Evolutionary conservation across 2,329 filamentous ascomycete species (phyloP).

Genomic region (Monilinia aucupariae): DNA sequence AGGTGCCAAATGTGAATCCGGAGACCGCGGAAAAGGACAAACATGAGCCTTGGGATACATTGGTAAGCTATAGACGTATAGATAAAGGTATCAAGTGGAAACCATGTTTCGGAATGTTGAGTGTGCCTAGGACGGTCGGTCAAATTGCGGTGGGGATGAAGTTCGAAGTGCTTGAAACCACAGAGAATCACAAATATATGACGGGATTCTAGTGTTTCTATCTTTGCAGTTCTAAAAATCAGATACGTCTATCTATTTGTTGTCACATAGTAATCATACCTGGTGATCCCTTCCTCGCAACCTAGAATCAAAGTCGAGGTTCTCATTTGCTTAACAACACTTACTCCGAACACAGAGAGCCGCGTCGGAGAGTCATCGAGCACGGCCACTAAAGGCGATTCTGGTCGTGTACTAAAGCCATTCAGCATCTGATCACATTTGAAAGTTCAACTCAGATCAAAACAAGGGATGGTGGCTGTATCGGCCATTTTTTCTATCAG

Average conservation of each 20-base stretch:
- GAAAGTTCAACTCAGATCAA: not conserved
- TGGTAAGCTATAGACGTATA: conserved; percentile 53
- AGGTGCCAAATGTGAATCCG: conserved; percentile 65
- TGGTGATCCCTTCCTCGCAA: not conserved
- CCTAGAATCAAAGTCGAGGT: not conserved
- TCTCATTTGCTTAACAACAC: not conserved
- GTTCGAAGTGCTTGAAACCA: conserved; percentile 53
- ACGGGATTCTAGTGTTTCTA: conserved; percentile 25
- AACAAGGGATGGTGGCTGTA: too few relatives aligned
- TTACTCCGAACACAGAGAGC: too few relatives aligned
- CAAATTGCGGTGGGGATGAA: conserved; percentile 52
- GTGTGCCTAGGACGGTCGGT: conserved; percentile 52
- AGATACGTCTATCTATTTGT: not conserved
- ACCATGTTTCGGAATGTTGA: conserved; percentile 63
- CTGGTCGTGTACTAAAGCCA: too few relatives aligned
- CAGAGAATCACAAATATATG: conserved; percentile 51
- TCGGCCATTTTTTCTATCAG: too few relatives aligned
- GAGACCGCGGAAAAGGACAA: conserved; percentile 27
- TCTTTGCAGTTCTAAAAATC: not conserved
- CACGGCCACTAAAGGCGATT: too few relatives aligned
- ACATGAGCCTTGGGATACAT: conserved; percentile 52
- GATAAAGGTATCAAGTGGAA: conserved; percentile 59
- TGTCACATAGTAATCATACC: not conserved
- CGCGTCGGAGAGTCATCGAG: too few relatives aligned
- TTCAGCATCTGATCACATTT: too few relatives aligned